A percentile compares a stretch with the other conserved stretches of the same genome.
phyloP scores from a whole-genome alignment of 2,329 filamentous ascomycete species.

The Talaromyces sp. region DNA sequence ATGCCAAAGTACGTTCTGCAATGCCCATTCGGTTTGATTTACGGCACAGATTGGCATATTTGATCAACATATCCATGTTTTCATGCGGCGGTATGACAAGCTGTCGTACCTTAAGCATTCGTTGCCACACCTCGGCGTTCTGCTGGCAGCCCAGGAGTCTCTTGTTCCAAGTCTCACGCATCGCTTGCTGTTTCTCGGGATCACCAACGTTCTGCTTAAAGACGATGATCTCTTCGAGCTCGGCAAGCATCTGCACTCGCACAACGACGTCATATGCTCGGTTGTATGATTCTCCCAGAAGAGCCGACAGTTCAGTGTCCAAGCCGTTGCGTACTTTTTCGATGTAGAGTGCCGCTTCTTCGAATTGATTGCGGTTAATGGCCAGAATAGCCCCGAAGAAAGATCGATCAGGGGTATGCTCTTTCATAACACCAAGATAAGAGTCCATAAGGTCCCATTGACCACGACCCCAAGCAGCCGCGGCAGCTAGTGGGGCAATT shows the following conservation, averaged over 20 bases:
- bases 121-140: constrained; percentile 97
- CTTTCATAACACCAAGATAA: constrained; percentile 93
- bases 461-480: constrained; percentile 91
- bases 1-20: constrained; percentile 90
- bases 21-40: constrained; percentile 94
- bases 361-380: constrained; percentile 92
- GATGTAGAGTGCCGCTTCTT: constrained; percentile 84
- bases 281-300: constrained; percentile 98
- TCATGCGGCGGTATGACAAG: constrained; percentile 88
- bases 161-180: constrained; percentile 94
- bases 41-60: constrained; percentile 95
- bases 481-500: constrained; percentile 90
- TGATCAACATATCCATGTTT: constrained; percentile 99
- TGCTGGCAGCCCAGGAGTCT: constrained; percentile 92
- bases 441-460: constrained; percentile 99
- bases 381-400: constrained; percentile 97
- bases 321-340: constrained; percentile 89
- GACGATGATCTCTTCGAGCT: constrained; percentile 94
- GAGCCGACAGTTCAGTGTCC: constrained; percentile 90
- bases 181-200: constrained; percentile 80
- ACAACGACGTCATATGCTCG: constrained; percentile 97
- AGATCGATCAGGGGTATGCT: constrained; percentile 85
- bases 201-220: constrained; percentile 88
- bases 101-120: constrained; percentile 92
- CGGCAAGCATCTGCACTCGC: constrained; percentile 96